Conservation (phyloP, 352 stramenopile species). For the Globisporangium carolinianum region DNA sequence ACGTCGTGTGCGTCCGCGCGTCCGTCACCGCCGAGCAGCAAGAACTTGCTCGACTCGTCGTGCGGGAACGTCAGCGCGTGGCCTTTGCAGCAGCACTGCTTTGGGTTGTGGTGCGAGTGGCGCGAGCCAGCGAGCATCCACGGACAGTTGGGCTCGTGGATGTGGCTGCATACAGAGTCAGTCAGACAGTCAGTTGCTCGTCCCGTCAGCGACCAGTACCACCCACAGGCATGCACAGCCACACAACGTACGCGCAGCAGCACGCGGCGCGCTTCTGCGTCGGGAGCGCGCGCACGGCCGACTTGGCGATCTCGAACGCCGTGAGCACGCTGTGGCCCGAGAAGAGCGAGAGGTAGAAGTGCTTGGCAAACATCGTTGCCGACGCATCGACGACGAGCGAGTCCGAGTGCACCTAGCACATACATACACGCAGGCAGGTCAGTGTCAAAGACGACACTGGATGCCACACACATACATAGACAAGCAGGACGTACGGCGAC, state of each 20-base stretch:
- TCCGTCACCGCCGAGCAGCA: conserved; percentile 42
- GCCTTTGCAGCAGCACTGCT: conserved; percentile 72
- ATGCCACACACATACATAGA: neutral
- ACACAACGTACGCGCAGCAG: conserved; percentile 65
- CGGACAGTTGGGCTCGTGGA: conserved; percentile 60
- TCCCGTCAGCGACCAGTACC: too few species aligned
- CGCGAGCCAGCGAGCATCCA: conserved; percentile 60
- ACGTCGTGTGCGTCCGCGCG: conserved; percentile 42
- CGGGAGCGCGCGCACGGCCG: conserved; percentile 53
- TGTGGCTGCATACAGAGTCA: conserved; percentile 29
- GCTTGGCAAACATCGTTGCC: conserved; percentile 79
- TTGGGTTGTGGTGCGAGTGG: conserved; percentile 59
- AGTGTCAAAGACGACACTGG: neutral
- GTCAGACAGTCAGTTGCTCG: neutral
- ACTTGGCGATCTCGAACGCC: conserved; percentile 72
- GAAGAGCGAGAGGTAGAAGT: conserved; percentile 81
- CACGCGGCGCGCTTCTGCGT: conserved; percentile 55
- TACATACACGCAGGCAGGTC: neutral
- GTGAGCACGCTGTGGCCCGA: conserved; percentile 59
- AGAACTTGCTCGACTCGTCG: conserved; percentile 80
- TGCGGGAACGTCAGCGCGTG: conserved; percentile 60
- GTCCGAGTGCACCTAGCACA: conserved; percentile 54
- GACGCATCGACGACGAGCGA: conserved; percentile 68
- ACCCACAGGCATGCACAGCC: too few species aligned
- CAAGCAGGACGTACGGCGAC: conserved; percentile 56